Base-by-base conservation (phyloP, 148 eudicot genomes). In the Suaeda aralocaspica region DNA sequence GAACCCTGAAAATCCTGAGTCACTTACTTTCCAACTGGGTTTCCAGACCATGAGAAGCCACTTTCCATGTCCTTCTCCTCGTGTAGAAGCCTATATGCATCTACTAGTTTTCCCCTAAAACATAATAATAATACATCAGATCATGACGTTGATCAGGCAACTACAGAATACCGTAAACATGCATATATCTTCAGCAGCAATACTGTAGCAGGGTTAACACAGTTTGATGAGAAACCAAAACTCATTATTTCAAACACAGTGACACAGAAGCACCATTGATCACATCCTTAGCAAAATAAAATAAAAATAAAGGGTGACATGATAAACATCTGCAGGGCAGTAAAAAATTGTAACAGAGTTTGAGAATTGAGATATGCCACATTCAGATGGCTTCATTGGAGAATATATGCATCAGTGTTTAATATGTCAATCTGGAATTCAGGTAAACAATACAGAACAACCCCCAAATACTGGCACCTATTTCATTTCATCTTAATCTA, bases 31-130 rank as follows among this genome's bases (percentile, higher is more conserved):
- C 98, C 98, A 41, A 93, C 68, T 31, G 98, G 98, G 78, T 93
- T 77, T 51, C 98, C 98, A 2, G 98, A 93, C 98, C 98, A 93
- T 57, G 98, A 93, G 82, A 93, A 93, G 76, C 96, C 98, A 60
- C 77, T 53, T 39, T 93, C 95, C 88, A 84, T 87, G 81, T 93
- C 98, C 81, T 82, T 87, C 72, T 88, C 96, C 81, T 81, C 76
- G 82, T 90, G 95, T 51, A 93, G 82, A 72, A 77, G 67, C 82
- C 98, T 84, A 68, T 93, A 93, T 41, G 96, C 95, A 84, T 93
- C 98, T 55, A 87, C 67, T 33, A 93, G 83, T 82, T 85, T 87
- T 33, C 96, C 96, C 86, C 97, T 92, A 74, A 67, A 74, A 31
- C 59, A 56, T 25, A 9, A 44, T 18, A 63, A 44, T 11, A 19